These are phyloP conservation scores for Vitis riparia DNA, from an alignment of 164 flowering plant genomes.

Conservation along the genomic window DNA sequence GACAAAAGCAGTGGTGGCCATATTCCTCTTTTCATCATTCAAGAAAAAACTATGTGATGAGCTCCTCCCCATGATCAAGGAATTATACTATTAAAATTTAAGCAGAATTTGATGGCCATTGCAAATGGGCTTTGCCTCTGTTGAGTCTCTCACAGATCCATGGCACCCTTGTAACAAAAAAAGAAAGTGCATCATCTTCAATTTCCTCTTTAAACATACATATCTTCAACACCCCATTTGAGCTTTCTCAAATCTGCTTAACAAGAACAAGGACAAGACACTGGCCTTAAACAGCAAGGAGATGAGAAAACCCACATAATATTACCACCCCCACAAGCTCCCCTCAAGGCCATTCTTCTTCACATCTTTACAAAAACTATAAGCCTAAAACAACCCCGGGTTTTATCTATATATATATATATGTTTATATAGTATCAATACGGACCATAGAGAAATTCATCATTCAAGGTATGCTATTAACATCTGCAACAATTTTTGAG, in stretches of 20 bases:
- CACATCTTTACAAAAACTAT: background rate
- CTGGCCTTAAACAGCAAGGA: too few relatives aligned
- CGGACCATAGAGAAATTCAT: too few relatives aligned
- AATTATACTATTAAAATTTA: conserved; percentile 3
- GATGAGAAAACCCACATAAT: background rate
- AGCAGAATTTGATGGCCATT: conserved; percentile 37
- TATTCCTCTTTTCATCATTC: conserved; percentile 7
- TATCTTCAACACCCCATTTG: background rate
- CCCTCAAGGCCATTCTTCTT: background rate
- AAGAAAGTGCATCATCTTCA: conserved; percentile 5
- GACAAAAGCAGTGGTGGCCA: background rate
- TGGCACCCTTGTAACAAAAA: conserved; percentile 5
- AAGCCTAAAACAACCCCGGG: background rate
- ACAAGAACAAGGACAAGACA: background rate
- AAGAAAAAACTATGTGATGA: conserved; percentile 3
- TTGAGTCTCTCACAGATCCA: conserved; percentile 19
- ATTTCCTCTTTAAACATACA: background rate
- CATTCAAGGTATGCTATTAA: conserved; percentile 15
- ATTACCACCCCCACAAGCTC: background rate
- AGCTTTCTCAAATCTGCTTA: background rate
- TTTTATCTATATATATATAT: background rate
- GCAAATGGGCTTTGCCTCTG: conserved; percentile 19
- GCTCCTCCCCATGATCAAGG: conserved; percentile 16
- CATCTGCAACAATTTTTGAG: conserved; percentile 9
- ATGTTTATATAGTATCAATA: background rate